These are phyloP conservation scores for Dacryopinax spathularia DNA, from an alignment of 768 basidiomycete species.

Conservation along the genomic window DNA sequence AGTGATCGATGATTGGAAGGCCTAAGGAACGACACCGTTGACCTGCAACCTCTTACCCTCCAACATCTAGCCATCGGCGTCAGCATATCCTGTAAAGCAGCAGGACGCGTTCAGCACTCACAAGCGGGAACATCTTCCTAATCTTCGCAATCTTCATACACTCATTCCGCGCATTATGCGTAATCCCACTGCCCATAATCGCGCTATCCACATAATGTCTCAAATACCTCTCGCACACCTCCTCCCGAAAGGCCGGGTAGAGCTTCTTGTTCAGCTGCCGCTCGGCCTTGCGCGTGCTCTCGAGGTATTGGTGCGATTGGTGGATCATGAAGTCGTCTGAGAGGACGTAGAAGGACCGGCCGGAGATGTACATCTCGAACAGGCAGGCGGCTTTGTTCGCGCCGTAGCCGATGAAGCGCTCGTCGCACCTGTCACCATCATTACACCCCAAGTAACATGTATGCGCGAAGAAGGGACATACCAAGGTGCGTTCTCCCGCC, in stretches of 20 bases:
- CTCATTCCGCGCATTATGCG: background rate
- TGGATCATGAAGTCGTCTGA: conserved; percentile 81
- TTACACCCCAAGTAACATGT: background rate
- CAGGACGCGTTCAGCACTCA: background rate
- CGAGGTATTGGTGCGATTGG: conserved; percentile 72
- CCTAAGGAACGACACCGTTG: background rate
- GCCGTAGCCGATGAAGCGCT: conserved; percentile 81
- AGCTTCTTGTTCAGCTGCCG: conserved; percentile 62
- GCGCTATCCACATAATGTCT: background rate
- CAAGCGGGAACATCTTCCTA: background rate
- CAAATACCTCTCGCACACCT: conserved; percentile 44
- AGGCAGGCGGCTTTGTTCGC: conserved; percentile 88
- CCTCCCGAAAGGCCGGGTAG: conserved; percentile 66
- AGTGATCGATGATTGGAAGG: background rate
- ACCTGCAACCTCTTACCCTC: background rate
- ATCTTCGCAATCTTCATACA: conserved; percentile 1
- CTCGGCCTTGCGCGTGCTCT: conserved; percentile 57
- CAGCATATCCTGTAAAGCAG: too few species aligned
- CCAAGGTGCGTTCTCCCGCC: conserved; percentile 59
- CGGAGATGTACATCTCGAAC: conserved; percentile 80
- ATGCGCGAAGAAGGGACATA: conserved; percentile 21
- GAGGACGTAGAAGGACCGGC: conserved; percentile 69
- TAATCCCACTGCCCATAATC: background rate
- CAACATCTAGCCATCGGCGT: background rate
- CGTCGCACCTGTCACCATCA: conserved; percentile 54